Base-by-base conservation (phyloP, 768 basidiomycete genomes). In the Rhizopogon rudus region DNA sequence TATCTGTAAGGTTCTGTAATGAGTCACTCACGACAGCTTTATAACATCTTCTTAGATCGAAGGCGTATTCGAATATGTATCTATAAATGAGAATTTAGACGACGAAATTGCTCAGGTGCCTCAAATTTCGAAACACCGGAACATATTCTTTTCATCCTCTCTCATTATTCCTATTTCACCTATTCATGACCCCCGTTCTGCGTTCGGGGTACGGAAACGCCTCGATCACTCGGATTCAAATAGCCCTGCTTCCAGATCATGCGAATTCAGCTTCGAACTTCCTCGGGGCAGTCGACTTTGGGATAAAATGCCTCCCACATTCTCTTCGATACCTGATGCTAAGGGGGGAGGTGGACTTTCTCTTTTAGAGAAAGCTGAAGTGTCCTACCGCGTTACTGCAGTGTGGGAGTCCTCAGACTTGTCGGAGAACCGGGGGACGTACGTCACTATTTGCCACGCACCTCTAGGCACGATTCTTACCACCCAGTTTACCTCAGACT, bases 231-330 rank as follows among this genome's bases (percentile, higher is more conserved):
- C 77, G 9, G 73, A 67, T 56, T 58, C 81, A 43, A 63, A 62
- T n/a, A 71, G 66, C 44, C 58, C 68, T 41, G 60, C 64, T 7
- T 51, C 65, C 20, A 61, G 65, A 25, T 67, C 75, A 44, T 71
- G 65, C 53, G 67, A 75, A 44, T 89, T 88, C 60, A 67, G 71
- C 7, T 84, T 88, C 61, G 73, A 80, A 7, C 72, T 86, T 35
- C 84, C 84, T 33, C 75, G 72, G 29, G 75, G 78, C 53, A 69
- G 66, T 31, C 68, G 76, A 44, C 62, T 69, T 0, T 80, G 81
- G 0, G 83, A 86, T 61, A 83, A 84, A 59, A 68, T 89, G 44
- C 88, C 88, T 0, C 72, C 82, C 0, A 81, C 82, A 0, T 86
- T 85, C 61, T 73, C 73, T 6, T 66, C 73, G 7, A 69, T 67